Evolutionary conservation across 2,329 filamentous ascomycete species (phyloP), one percentile per base, ranked within the genome.

Genomic region (Nemania sp.): DNA sequence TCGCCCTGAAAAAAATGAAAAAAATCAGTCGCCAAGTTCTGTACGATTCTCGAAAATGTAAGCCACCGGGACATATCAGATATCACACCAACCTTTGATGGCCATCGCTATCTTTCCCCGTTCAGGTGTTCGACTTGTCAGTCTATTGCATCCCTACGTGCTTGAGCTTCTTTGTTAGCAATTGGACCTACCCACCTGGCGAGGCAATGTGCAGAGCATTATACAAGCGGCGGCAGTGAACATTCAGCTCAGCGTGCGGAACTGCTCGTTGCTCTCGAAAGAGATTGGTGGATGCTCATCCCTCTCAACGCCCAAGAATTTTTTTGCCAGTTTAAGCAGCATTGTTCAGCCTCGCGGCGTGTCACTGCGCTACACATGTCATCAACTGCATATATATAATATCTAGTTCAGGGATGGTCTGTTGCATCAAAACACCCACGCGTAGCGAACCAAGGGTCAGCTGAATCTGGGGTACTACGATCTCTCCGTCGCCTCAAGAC

Each of bases 41-140:
- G 34, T n/a, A 56, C 52, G 34, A 45, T 43, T 51, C 54, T 54
- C 57, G 59, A 56, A 56, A 46, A 44, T 42, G 50, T 36, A 51
- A 41, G n/a, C 30, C 47, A 49, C 60, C 56, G 52, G 61, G 48
- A 65, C 62, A 57, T 63, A 46, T 65, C 63, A 64, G 36, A 61
- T 64, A 60, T 65, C 63, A 65, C 47, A 45, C 61, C 58, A n/a
- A 52, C 55, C 41, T 26, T 1, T 23, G 26, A n/a, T 24, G 17
- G 36, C 23, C 7, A 22, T 23, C 17, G 6, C 7, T 9, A 11
- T 39, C 15, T 23, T 30, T 37, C 39, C 11, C 20, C n/a, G n/a
- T n/a, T n/a, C n/a, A n/a, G n/a, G n/a, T n/a, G n/a, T n/a, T n/a
- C n/a, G n/a, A n/a, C n/a, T n/a, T n/a, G n/a, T n/a, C n/a, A n/a